Percentiles rank a stretch among this genome's conserved stretches.
Conservation (phyloP, 225 moss, liverwort and hornwort genomes). For the Antitrichia curtipendula region DNA sequence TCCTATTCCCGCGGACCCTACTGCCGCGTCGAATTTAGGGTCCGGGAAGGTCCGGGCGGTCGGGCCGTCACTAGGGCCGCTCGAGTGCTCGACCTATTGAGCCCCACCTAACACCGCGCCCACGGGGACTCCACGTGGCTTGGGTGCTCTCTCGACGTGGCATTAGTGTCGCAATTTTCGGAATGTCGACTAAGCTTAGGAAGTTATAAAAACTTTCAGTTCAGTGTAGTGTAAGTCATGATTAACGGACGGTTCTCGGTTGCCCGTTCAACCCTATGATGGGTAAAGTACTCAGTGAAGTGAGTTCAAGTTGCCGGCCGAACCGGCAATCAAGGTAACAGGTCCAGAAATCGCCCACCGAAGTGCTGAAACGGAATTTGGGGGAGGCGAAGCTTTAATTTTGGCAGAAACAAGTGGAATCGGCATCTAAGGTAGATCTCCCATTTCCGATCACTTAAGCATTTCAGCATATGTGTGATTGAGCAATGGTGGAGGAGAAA, state of each 20-base stretch:
- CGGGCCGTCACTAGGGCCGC: background rate
- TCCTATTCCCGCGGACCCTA: background rate
- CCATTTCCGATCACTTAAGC: too few species aligned
- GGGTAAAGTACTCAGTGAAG: background rate
- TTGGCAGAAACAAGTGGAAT: too few species aligned
- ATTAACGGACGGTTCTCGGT: background rate
- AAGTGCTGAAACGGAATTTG: too few species aligned
- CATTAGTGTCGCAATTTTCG: background rate
- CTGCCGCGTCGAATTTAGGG: background rate
- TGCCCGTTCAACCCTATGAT: background rate
- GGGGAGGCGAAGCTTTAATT: too few species aligned
- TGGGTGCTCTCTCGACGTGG: background rate
- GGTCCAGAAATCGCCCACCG: too few species aligned
- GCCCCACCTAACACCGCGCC: background rate
- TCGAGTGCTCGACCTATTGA: too few species aligned
- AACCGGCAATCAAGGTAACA: too few species aligned
- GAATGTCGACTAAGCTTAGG: background rate
- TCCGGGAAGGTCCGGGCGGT: background rate
- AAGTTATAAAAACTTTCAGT: too few species aligned
- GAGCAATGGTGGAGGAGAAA: too few species aligned
- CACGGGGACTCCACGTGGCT: background rate
- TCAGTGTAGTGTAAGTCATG: too few species aligned
- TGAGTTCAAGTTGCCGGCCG: background rate
- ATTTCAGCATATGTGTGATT: too few species aligned
- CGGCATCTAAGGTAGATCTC: too few species aligned